Evolutionary conservation across 176 grass and related monocot genomes (phyloP).

Genomic region (Raddia distichophylla): DNA sequence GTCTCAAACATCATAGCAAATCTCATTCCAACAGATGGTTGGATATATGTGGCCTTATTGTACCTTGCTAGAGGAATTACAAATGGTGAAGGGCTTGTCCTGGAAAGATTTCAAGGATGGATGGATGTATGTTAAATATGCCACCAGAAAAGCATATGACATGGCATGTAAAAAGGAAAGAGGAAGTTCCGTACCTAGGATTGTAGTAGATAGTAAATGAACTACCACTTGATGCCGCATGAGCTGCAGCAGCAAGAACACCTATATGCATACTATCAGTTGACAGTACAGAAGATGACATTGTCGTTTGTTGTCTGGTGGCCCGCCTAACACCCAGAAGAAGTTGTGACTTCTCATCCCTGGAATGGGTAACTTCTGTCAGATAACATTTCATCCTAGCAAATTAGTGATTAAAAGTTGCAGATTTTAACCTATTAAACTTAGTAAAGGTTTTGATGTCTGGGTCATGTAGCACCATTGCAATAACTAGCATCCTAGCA

Average conservation of each 20-base stretch:
- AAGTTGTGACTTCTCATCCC: slow-evolving; percentile 96
- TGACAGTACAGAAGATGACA: slow-evolving; percentile 89
- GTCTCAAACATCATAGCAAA: slow-evolving; percentile 99
- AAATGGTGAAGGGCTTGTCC: slow-evolving; percentile 89
- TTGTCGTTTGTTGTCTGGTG: slow-evolving; percentile 55
- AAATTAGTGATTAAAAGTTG: neutral
- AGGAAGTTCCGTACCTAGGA: slow-evolving; percentile 62
- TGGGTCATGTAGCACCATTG: neutral
- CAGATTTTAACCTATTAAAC: neutral
- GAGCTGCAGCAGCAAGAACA: slow-evolving; percentile 92
- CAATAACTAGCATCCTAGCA: neutral
- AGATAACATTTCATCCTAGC: neutral
- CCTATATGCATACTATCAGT: slow-evolving; percentile 99
- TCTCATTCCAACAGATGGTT: slow-evolving; percentile 87
- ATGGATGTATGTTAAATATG: slow-evolving; percentile 2
- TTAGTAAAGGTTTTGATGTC: neutral
- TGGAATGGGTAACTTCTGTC: slow-evolving; percentile 31
- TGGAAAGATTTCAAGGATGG: slow-evolving; percentile 39
- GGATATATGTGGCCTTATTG: slow-evolving; percentile 76
- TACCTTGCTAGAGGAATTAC: slow-evolving; percentile 81
- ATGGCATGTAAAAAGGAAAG: neutral
- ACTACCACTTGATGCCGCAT: slow-evolving; percentile 80
- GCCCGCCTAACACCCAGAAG: slow-evolving; percentile 84
- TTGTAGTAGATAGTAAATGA: slow-evolving; percentile 97
- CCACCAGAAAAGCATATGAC: slow-evolving; percentile 23